These are phyloP conservation scores for Escallonia herrerae DNA, from an alignment of 129 eudicot genomes.

Conservation along the genomic window DNA sequence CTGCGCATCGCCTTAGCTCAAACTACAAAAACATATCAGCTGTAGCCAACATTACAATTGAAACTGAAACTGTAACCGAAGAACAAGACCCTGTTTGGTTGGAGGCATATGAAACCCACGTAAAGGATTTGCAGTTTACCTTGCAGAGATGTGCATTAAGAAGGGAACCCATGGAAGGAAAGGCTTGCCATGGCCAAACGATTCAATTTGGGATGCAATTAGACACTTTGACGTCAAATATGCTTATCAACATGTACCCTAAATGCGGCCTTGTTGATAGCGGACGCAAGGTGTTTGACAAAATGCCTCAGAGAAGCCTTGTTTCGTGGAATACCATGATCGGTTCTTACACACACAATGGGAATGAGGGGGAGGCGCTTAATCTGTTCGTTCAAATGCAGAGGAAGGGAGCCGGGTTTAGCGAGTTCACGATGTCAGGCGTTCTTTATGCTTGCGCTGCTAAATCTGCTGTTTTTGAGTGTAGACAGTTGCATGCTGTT, in stretches of 20 bases:
- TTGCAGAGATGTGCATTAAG: constrained; percentile 55
- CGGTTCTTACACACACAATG: constrained; percentile 60
- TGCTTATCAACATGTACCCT: constrained; percentile 65
- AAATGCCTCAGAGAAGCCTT: constrained; percentile 58
- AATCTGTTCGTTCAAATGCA: constrained; percentile 57
- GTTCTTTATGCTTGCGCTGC: constrained; percentile 89
- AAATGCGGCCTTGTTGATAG: constrained; percentile 49
- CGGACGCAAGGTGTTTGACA: constrained; percentile 67
- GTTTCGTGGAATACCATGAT: constrained; percentile 90
- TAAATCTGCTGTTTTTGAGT: constrained; percentile 55
- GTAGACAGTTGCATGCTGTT: constrained; percentile 70
- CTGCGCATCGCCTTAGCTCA: constrained; percentile 4
- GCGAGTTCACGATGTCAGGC: constrained; percentile 70
- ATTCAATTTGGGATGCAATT: constrained; percentile 36
- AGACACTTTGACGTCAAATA: constrained; percentile 53
- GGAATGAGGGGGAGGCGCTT: constrained; percentile 51
- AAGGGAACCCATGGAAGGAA: constrained; percentile 36
- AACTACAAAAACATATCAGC: constrained; percentile 17
- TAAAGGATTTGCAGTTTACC: constrained; percentile 34
- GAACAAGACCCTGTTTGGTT: constrained; percentile 21
- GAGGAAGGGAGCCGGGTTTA: constrained; percentile 48
- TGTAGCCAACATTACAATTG: constrained; percentile 1
- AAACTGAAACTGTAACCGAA: constrained; percentile 10
- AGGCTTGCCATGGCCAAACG: constrained; percentile 53
- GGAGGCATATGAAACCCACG: constrained; percentile 14